Evolutionary conservation across 164 flowering plant species (phyloP).

Genomic region (Amborella trichopoda): DNA sequence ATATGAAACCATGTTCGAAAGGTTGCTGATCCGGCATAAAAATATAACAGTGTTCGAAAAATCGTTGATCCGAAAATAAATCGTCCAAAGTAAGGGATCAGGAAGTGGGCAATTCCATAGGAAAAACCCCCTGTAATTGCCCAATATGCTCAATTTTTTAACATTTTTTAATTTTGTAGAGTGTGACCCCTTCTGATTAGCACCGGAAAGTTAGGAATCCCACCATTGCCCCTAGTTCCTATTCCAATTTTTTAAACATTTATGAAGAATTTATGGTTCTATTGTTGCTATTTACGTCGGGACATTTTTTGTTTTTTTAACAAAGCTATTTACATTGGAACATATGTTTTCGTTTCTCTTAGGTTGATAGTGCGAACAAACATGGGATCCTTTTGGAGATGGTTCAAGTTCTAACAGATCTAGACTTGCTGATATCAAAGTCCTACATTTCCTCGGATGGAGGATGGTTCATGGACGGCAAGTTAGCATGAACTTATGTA

Average conservation of each 20-base stretch:
- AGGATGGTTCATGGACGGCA: slow-evolving; percentile 96
- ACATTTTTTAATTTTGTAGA: neutral
- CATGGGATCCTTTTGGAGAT: slow-evolving; percentile 77
- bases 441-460: slow-evolving; percentile 92
- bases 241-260: no score
- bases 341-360: slow-evolving; percentile 1
- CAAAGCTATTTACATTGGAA: neutral
- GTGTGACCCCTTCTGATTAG: neutral
- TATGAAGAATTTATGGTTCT: neutral
- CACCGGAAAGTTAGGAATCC: neutral
- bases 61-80: no score
- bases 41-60: no score
- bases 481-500: slow-evolving; percentile 10
- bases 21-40: no score
- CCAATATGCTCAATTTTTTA: no score
- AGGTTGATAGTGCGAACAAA: slow-evolving; percentile 86
- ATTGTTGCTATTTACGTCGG: no score
- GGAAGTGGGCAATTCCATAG: no score
- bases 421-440: slow-evolving; percentile 78
- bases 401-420: slow-evolving; percentile 92
- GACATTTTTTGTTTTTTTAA: no score
- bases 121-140: no score
- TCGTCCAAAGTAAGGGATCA: no score
- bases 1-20: no score
- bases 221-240: neutral